Evolutionary conservation across 2,329 filamentous ascomycete genomes (phyloP).

Genomic region (Seiridium cupressi): DNA sequence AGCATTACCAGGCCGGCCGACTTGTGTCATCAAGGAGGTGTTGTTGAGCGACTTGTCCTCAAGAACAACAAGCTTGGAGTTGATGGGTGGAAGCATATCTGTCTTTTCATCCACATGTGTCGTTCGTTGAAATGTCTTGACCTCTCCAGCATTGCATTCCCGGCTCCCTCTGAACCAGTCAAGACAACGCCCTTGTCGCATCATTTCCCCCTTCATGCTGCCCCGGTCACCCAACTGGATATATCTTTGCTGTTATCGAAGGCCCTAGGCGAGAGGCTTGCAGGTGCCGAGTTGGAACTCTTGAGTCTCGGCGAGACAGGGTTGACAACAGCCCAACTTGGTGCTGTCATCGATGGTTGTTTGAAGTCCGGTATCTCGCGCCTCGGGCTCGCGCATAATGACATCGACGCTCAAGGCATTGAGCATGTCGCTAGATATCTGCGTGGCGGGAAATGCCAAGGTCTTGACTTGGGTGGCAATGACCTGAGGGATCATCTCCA

Average conservation of each 20-base stretch:
- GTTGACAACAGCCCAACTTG: constrained; percentile 68
- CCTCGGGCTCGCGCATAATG: constrained; percentile 80
- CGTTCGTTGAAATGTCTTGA: constrained; percentile 83
- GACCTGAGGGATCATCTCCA: constrained; percentile 59
- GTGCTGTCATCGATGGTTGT: constrained; percentile 77
- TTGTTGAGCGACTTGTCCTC: constrained; percentile 82
- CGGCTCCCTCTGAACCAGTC: constrained; percentile 30
- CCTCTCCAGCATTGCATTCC: constrained; percentile 80
- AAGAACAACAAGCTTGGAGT: constrained; percentile 89
- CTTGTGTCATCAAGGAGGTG: constrained; percentile 57
- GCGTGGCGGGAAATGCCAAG: constrained; percentile 74
- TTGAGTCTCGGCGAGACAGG: constrained; percentile 80
- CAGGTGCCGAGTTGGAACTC: constrained; percentile 74
- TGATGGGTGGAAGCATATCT: constrained; percentile 90
- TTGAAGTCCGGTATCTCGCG: constrained; percentile 74
- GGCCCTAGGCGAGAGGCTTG: constrained; percentile 74
- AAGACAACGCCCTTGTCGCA: constrained; percentile 19
- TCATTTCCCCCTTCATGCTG: constrained; percentile 23
- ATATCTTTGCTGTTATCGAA: constrained; percentile 68
- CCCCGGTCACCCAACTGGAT: constrained; percentile 40
- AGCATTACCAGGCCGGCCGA: constrained; percentile 34
- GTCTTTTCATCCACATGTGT: constrained; percentile 87
- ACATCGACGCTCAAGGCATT: constrained; percentile 71
- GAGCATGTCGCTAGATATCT: constrained; percentile 76
- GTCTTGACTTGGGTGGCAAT: constrained; percentile 86